Evolutionary conservation across 1,284 basidiomycete genomes (phyloP).

Genomic region (Microbotryum intermedium): DNA sequence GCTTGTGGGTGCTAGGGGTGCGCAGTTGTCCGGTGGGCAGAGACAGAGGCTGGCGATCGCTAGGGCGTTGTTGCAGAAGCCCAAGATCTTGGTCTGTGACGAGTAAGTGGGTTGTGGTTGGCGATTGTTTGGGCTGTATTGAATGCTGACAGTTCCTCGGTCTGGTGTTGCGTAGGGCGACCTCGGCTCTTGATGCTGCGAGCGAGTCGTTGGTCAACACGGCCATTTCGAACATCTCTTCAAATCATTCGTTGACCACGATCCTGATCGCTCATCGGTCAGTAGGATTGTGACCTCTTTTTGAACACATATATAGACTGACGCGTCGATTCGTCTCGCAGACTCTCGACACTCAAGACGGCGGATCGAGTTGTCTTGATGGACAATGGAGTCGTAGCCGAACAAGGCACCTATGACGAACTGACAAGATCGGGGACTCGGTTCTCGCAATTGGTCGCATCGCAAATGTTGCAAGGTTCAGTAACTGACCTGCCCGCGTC

Average conservation of each 20-base stretch:
- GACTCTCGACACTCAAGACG: constrained; percentile 51
- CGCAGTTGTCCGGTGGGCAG: constrained; percentile 39
- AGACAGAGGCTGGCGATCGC: constrained; percentile 47
- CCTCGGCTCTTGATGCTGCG: constrained; percentile 68
- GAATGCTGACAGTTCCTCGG: background rate
- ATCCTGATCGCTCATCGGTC: constrained; percentile 75
- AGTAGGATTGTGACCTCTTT: background rate
- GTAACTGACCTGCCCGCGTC: background rate
- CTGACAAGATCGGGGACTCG: constrained; percentile 41
- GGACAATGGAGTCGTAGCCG: constrained; percentile 73
- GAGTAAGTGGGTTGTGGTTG: constrained; percentile 35
- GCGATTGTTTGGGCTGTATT: background rate
- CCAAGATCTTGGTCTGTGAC: constrained; percentile 45
- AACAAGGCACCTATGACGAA: constrained; percentile 73
- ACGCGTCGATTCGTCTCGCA: background rate
- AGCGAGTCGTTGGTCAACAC: constrained; percentile 78
- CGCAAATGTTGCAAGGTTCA: constrained; percentile 17
- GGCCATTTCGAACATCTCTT: constrained; percentile 78
- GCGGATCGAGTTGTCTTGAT: constrained; percentile 41
- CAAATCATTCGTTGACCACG: constrained; percentile 67
- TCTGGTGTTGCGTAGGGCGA: constrained; percentile 45
- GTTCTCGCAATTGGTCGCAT: constrained; percentile 30
- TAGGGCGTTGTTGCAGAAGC: constrained; percentile 44
- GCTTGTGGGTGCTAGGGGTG: constrained; percentile 40
- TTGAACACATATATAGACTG: constrained; percentile 35